Base-by-base conservation (phyloP, 345 rosid genomes). In the Rubroshorea leprosula region DNA sequence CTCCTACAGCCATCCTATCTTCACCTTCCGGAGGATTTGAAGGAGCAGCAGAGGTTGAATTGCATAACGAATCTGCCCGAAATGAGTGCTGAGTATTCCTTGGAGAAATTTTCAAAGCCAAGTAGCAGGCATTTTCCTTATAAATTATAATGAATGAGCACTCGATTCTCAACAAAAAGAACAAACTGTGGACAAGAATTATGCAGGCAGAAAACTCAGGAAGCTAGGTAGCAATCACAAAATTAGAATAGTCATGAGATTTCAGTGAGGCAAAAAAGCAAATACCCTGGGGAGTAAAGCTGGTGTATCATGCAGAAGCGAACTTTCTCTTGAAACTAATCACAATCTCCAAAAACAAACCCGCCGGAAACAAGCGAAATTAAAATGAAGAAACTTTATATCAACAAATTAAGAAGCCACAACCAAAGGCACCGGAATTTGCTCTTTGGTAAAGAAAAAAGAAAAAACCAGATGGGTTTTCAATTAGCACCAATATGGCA, bases 41-140 rank as follows among this genome's bases (percentile, higher is more conserved):
- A 19, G 91, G 58, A 35, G 61, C 62, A 9, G 82, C 63, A 5
- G 78, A 19, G 50, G 75, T 68, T 2, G 78, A 73, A 68, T 35
- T 60, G 50, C 86, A 78, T 23, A 67, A 39, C 0, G 79, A 72
- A 10, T 80, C 89, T 11, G 84, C 65, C 49, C 77, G 74, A 63
- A 72, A 63, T 58, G 73, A 65, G 72, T 73, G 72, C 23, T 88
- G 78, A 23, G 84, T 78, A 63, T 83, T 81, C 97, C 85, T 87
- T 27, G 54, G 16, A 1, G 7, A 22, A 13, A 50, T n/a, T 23
- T 23, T 23, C 23, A 50, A 15, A 6, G 2, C 13, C 21, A 21
- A 13, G 11, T 1, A 47, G 16, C 20, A 21, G 14, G 5, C 18
- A 9, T n/a, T n/a, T 5, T 5, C 47, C 6, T 1, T 23, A n/a